Evolutionary conservation across 1,139 yeast species (phyloP).

Genomic region (Saccharomycopsis hybrid): DNA sequence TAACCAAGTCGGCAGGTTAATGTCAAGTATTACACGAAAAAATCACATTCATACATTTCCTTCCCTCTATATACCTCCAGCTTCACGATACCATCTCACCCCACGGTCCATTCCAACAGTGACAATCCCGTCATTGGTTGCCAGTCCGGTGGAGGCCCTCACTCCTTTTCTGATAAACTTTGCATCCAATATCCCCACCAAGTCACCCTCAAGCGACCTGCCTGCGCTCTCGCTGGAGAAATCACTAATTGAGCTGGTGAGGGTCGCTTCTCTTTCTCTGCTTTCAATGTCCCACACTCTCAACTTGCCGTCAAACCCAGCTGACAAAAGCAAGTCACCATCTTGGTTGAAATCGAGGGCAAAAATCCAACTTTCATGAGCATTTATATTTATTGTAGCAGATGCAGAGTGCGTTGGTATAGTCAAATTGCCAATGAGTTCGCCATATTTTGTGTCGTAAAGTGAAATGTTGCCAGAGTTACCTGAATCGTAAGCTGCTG

Average conservation of each 20-base stretch:
- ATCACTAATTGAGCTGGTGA: slow-evolving; percentile 55
- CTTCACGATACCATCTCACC: slow-evolving; percentile 94
- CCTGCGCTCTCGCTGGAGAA: slow-evolving; percentile 49
- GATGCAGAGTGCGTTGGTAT: slow-evolving; percentile 55
- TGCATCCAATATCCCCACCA: slow-evolving; percentile 36
- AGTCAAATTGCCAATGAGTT: slow-evolving; percentile 70
- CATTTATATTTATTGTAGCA: slow-evolving; percentile 45
- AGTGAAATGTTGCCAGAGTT: slow-evolving; percentile 68
- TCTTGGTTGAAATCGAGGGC: slow-evolving; percentile 70
- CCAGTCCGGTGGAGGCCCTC: slow-evolving; percentile 63
- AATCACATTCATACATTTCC: no score
- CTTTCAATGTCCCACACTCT: slow-evolving; percentile 82
- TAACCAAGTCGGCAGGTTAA: no score
- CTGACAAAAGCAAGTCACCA: slow-evolving; percentile 67
- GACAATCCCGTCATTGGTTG: slow-evolving; percentile 72
- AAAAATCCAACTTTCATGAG: slow-evolving; percentile 89
- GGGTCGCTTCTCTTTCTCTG: slow-evolving; percentile 70
- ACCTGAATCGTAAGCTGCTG: slow-evolving; percentile 82
- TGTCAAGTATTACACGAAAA: no score
- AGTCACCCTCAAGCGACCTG: slow-evolving; percentile 30
- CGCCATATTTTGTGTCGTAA: slow-evolving; percentile 83
- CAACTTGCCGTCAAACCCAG: slow-evolving; percentile 76
- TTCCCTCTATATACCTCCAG: slow-evolving; percentile 78
- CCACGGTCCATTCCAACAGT: slow-evolving; percentile 81
- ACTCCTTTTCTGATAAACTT: slow-evolving; percentile 54